A percentile compares a stretch with the other conserved stretches of the same genome.
These are phyloP conservation scores for Pinguiococcus pyrenoidosus DNA, from an alignment of 108 stramenopile genomes.

Conservation along the genomic window DNA sequence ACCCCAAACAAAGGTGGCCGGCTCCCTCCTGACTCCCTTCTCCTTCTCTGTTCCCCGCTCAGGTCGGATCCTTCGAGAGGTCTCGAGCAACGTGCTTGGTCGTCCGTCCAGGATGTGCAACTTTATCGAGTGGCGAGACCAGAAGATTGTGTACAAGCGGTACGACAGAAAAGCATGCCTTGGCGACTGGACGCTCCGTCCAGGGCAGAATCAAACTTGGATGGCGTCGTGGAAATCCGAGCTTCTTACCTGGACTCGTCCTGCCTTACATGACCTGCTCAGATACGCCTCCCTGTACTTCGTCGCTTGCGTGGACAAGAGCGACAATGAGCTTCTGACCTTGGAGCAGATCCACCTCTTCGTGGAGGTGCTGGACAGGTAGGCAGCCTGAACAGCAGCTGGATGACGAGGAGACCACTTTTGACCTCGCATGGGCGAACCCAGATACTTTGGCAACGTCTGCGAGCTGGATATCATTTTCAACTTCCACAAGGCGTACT, in stretches of 20 bases:
- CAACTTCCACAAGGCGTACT: constrained; percentile 90
- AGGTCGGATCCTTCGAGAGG: constrained; percentile 73
- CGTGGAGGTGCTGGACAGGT: constrained; percentile 95
- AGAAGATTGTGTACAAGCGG: constrained; percentile 62
- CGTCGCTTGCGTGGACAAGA: constrained; percentile 40
- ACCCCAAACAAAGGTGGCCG: too few species aligned
- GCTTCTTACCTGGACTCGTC: too few species aligned
- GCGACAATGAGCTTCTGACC: constrained; percentile 47
- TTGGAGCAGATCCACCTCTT: constrained; percentile 94
- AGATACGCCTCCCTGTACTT: constrained; percentile 46
- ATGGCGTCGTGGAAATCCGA: too few species aligned
- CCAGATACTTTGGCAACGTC: neutral
- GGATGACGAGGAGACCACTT: neutral
- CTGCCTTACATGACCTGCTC: neutral
- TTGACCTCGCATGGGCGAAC: neutral
- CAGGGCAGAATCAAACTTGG: too few species aligned
- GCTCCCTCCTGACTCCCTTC: neutral
- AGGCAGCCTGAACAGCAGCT: too few species aligned
- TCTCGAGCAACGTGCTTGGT: constrained; percentile 72
- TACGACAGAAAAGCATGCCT: neutral
- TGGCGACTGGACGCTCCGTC: neutral
- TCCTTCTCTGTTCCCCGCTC: neutral
- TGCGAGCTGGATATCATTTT: constrained; percentile 99
- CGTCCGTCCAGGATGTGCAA: constrained; percentile 98
- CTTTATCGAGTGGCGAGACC: constrained; percentile 88